Conservation (phyloP, 495 filamentous ascomycete species). For the Talaromyces thailandensis region DNA sequence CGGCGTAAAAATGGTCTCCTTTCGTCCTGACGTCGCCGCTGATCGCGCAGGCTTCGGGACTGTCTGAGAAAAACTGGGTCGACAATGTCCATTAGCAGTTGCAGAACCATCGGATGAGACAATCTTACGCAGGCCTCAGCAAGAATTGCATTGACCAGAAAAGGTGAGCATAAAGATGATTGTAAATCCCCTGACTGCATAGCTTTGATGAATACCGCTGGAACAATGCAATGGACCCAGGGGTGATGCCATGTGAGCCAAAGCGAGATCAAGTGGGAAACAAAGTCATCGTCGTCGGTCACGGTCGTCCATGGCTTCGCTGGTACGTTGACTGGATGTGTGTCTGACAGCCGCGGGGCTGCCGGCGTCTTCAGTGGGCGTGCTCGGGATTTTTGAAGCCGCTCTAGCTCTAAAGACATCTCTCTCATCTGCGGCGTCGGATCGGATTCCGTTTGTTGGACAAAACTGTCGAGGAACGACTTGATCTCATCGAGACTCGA, state of each 20-base stretch:
- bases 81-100: conserved; percentile 7
- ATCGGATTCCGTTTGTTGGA: conserved; percentile 14
- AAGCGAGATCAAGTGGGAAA: conserved; percentile 36
- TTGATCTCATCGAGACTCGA: conserved; percentile 21
- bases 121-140: conserved; percentile 24
- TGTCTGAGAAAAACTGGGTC: conserved; percentile 11
- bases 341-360: conserved; percentile 11
- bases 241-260: conserved; percentile 40
- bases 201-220: conserved; percentile 25
- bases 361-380: conserved; percentile 12
- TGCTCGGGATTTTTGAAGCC: conserved; percentile 5
- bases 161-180: conserved; percentile 30
- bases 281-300: conserved; percentile 34
- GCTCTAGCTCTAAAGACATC: conserved; percentile 10
- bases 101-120: too few relatives aligned
- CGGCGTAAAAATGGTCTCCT: conserved; percentile 17
- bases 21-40: conserved; percentile 10
- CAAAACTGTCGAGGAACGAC: conserved; percentile 15
- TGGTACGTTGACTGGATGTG: conserved; percentile 20
- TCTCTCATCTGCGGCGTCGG: conserved; percentile 19
- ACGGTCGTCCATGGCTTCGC: conserved; percentile 38
- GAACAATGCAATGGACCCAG: conserved; percentile 29
- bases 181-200: conserved; percentile 18
- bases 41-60: conserved; percentile 12
- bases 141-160: conserved; percentile 38